Evolutionary conservation across 2,329 filamentous ascomycete genomes (phyloP).

Genomic region (Pseudogymnoascus sp.): DNA sequence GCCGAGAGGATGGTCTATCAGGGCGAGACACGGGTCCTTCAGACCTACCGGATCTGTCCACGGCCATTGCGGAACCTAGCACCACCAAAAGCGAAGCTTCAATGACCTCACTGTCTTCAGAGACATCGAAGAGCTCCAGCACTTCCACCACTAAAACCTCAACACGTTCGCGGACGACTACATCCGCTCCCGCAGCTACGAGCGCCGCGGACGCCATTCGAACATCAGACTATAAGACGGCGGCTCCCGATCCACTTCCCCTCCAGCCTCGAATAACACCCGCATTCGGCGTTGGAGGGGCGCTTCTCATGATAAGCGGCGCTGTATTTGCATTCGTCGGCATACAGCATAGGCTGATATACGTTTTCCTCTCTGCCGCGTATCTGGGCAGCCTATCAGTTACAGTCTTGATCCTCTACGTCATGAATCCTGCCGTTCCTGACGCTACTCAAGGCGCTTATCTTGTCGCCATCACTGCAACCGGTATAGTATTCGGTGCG

Average conservation of each 20-base stretch:
- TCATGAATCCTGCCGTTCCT: conserved; percentile 71
- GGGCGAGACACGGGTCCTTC: conserved; percentile 1
- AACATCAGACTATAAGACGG: conserved; percentile 1
- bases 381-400: conserved; percentile 66
- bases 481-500: conserved; percentile 65
- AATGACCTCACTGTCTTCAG: conserved; percentile 2
- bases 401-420: conserved; percentile 76
- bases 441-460: conserved; percentile 77
- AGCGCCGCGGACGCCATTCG: neutral
- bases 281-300: conserved; percentile 68
- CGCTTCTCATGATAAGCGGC: conserved; percentile 67
- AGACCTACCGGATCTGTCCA: conserved; percentile 2
- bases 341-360: conserved; percentile 71
- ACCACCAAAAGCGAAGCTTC: conserved; percentile 7
- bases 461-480: conserved; percentile 66
- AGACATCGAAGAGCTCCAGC: neutral
- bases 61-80: conserved; percentile 1
- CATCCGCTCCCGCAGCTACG: neutral
- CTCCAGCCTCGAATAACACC: conserved; percentile 69
- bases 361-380: conserved; percentile 71
- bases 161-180: conserved; percentile 5
- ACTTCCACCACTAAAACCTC: neutral
- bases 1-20: neutral
- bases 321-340: conserved; percentile 64
- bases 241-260: conserved; percentile 44